Evolutionary conservation across 129 eudicot species (phyloP).

Genomic region (Flaveria sonorensis): DNA sequence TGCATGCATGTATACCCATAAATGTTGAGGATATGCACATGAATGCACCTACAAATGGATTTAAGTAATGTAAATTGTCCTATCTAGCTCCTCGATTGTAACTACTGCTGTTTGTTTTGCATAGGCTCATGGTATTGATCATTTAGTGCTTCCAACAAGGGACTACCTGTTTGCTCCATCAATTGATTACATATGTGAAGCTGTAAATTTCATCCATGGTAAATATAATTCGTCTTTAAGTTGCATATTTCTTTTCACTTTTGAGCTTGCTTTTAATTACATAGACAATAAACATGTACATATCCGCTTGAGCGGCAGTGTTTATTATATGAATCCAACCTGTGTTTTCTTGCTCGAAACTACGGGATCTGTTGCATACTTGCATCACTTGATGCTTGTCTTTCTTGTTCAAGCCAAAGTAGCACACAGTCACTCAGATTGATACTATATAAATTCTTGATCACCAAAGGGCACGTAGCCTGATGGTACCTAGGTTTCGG

Average conservation of each 20-base stretch:
- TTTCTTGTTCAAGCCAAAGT: neutral
- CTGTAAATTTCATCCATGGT: conserved; percentile 60
- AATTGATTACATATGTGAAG: conserved; percentile 41
- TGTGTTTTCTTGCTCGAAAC: neutral
- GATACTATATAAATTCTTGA: neutral
- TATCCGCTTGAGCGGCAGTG: no score
- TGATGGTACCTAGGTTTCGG: no score
- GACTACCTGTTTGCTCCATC: conserved; percentile 85
- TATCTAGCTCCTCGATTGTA: neutral
- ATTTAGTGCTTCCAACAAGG: conserved; percentile 80
- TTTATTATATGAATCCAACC: neutral
- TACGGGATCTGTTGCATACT: neutral
- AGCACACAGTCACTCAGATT: neutral
- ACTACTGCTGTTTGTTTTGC: neutral
- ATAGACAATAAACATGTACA: no score
- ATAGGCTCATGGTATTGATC: conserved; percentile 59
- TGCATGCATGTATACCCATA: neutral
- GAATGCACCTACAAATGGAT: neutral
- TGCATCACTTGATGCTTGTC: neutral
- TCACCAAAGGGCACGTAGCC: no score
- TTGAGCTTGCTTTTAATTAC: no score
- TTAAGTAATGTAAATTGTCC: neutral
- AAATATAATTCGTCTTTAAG: neutral
- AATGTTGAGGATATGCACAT: neutral
- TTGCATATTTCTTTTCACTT: neutral